phyloP scores from a whole-genome alignment of 441 rosid genomes.

The Brassica hybrid region DNA sequence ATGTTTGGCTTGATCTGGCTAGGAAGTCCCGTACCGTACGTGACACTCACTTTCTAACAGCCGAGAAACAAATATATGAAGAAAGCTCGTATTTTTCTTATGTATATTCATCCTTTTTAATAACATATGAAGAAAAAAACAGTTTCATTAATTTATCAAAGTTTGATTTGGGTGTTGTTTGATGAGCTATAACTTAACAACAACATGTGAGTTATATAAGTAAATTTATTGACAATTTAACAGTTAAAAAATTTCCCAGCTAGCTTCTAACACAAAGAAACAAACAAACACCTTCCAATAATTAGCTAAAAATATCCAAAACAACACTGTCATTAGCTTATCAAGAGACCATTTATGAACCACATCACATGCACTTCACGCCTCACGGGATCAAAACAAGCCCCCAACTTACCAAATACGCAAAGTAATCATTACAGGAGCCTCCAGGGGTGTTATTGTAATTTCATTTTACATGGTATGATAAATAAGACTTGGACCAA shows the following conservation, averaged over 20 bases:
- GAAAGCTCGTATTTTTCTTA: no score
- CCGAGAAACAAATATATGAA: no score
- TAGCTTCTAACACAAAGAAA: conserved; percentile 7
- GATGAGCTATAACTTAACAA: conserved; percentile 11
- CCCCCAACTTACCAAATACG: conserved; percentile 24
- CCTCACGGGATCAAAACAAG: conserved; percentile 21
- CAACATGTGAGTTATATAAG: conserved; percentile 1
- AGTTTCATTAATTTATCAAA: no score
- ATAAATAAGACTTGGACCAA: conserved; percentile 28
- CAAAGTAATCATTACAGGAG: conserved; percentile 10
- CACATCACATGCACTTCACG: conserved; percentile 34
- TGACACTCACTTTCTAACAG: not conserved
- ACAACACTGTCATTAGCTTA: conserved; percentile 28
- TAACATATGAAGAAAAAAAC: not conserved
- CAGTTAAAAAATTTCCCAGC: not conserved
- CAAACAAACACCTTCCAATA: not conserved
- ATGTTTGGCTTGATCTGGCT: conserved; percentile 1
- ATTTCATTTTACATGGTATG: not conserved
- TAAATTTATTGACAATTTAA: not conserved
- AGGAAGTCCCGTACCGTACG: not conserved
- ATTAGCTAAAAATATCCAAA: conserved; percentile 5
- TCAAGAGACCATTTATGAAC: conserved; percentile 14
- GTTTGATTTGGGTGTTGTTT: no score
- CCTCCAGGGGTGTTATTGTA: conserved; percentile 15
- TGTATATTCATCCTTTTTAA: not conserved